These are phyloP conservation scores for Bocquillonia castaneifolia DNA, from an alignment of 441 rosid genomes.

Conservation along the genomic window DNA sequence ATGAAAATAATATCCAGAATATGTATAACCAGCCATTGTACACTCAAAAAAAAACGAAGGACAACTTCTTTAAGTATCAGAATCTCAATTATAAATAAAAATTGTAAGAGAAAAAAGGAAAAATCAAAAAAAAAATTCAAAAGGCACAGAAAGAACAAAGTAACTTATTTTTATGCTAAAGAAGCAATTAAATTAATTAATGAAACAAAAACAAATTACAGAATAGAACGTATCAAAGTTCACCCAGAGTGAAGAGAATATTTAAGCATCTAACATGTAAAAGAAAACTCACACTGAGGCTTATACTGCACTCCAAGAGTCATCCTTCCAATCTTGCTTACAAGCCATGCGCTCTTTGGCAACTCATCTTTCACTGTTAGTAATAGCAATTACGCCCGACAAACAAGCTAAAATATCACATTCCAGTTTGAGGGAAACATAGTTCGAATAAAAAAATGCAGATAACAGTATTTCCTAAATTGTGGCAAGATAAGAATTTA, in stretches of 20 bases:
- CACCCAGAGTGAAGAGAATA: background rate
- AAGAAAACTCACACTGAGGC: slow-evolving; percentile 60
- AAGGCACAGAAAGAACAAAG: background rate
- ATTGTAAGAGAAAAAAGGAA: background rate
- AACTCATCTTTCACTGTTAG: slow-evolving; percentile 48
- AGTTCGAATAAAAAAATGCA: background rate
- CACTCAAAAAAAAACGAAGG: background rate
- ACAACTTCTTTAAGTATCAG: background rate
- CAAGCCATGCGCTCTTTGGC: slow-evolving; percentile 80
- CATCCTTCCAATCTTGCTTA: slow-evolving; percentile 82
- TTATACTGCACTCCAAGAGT: slow-evolving; percentile 81
- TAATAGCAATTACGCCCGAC: slow-evolving; percentile 4
- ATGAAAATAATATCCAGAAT: slow-evolving; percentile 1
- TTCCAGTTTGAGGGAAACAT: background rate
- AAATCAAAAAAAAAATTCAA: background rate
- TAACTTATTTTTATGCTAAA: slow-evolving; percentile 4
- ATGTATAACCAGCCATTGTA: background rate
- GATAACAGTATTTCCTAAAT: background rate
- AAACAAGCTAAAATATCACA: background rate
- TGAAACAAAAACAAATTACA: background rate
- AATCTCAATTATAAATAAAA: background rate
- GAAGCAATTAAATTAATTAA: background rate
- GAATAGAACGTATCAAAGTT: background rate
- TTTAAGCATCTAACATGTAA: slow-evolving; percentile 4
- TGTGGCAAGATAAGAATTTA: background rate